Evolutionary conservation across 257 asterid species (phyloP).

Genomic region (Capsicum chinense): DNA sequence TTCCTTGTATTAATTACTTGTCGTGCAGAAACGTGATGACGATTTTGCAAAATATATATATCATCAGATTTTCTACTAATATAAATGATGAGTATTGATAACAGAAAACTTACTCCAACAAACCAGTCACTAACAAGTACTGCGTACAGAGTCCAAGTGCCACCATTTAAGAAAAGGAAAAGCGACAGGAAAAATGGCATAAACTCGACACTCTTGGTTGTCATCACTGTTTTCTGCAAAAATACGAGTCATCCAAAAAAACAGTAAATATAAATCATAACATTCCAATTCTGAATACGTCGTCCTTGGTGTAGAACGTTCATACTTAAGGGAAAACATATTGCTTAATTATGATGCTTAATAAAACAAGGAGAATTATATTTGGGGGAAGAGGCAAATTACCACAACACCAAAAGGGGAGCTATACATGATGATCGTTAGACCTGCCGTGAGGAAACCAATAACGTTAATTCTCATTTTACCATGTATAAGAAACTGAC

Average conservation of each 20-base stretch:
- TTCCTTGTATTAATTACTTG: not conserved
- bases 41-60: not conserved
- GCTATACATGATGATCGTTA: constrained; percentile 77
- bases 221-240: constrained; percentile 69
- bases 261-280: not conserved
- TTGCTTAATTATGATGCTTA: too few relatives aligned
- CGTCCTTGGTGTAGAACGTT: too few relatives aligned
- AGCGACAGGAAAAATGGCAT: constrained; percentile 82
- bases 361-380: not conserved
- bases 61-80: not conserved
- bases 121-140: constrained; percentile 64
- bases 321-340: not conserved
- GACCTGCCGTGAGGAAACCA: constrained; percentile 64
- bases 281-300: not conserved
- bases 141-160: constrained; percentile 77
- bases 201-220: constrained; percentile 68
- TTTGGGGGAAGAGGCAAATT: not conserved
- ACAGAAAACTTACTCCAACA: constrained; percentile 64
- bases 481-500: constrained; percentile 44
- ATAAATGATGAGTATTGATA: not conserved
- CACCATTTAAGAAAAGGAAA: constrained; percentile 76
- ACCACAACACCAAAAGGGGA: constrained; percentile 88
- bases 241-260: not conserved
- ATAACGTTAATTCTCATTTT: constrained; percentile 53
- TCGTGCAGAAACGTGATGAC: not conserved